These are phyloP conservation scores for Eragrostis nindensis DNA, from an alignment of 176 grass and related monocot genomes.

Conservation along the genomic window DNA sequence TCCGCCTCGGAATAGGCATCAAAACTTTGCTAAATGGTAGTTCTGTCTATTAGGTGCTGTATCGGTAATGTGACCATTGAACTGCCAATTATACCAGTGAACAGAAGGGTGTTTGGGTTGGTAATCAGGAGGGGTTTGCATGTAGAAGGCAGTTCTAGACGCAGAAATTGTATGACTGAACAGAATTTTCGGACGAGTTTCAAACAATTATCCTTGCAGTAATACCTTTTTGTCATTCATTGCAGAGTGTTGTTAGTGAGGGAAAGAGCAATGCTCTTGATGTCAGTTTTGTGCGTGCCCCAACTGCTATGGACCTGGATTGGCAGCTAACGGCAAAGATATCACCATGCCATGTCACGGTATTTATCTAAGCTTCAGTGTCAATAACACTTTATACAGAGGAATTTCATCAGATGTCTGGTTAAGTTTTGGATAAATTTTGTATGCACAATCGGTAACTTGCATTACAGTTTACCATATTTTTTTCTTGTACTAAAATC, in stretches of 20 bases:
- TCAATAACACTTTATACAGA: neutral
- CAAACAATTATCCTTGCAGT: neutral
- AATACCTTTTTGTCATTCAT: conserved; percentile 29
- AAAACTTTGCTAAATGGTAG: neutral
- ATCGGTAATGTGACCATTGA: neutral
- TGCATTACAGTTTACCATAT: neutral
- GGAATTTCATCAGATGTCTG: neutral
- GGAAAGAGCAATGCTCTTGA: conserved; percentile 88
- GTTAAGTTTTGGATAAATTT: conserved; percentile 8
- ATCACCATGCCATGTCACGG: conserved; percentile 95
- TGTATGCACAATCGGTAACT: neutral
- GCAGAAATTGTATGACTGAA: neutral
- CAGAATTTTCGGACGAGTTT: neutral
- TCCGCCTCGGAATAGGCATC: neutral
- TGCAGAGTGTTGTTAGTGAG: conserved; percentile 82
- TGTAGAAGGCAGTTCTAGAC: neutral
- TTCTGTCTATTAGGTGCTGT: neutral
- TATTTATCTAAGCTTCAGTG: conserved; percentile 49
- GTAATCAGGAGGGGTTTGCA: neutral
- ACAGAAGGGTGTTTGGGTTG: neutral
- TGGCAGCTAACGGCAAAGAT: conserved; percentile 89
- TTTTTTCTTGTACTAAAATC: neutral
- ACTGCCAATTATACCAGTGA: neutral
- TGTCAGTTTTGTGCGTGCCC: conserved; percentile 81
- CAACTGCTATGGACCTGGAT: conserved; percentile 75